Percentiles rank a stretch among this genome's conserved stretches.
Conservation (phyloP, 1,284 basidiomycete species). For the Papiliotrema nemorosa region DNA sequence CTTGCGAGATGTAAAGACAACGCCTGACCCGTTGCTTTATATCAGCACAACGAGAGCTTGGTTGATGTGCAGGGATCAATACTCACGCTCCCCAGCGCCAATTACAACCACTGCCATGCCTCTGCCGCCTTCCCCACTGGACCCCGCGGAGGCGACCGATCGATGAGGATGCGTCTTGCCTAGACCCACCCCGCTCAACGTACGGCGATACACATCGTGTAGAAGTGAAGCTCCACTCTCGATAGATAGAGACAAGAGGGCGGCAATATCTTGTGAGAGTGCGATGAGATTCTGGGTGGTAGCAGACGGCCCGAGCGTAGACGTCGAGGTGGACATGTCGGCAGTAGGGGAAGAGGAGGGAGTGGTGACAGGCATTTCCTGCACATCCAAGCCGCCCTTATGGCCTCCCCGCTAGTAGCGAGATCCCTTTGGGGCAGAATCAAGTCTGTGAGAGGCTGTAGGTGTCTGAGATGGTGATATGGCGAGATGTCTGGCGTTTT, state of each 20-base stretch:
- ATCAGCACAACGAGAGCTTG: neutral
- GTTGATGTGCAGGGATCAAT: neutral
- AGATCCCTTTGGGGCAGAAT: no score
- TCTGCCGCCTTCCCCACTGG: constrained; percentile 18
- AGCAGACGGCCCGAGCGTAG: no score
- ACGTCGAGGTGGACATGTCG: no score
- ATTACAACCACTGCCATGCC: constrained; percentile 39
- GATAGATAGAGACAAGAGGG: constrained; percentile 36
- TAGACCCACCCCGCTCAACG: constrained; percentile 24
- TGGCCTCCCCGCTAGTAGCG: no score
- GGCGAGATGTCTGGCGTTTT: no score
- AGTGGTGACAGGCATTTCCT: no score
- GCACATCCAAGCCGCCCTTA: no score
- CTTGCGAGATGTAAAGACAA: constrained; percentile 41
- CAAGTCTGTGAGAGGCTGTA: no score
- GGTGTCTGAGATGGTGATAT: no score
- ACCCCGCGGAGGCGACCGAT: neutral
- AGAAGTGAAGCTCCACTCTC: constrained; percentile 32
- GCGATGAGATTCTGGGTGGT: constrained; percentile 18
- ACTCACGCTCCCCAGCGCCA: constrained; percentile 38
- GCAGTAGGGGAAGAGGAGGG: no score
- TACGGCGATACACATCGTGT: constrained; percentile 25
- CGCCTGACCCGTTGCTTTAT: constrained; percentile 34
- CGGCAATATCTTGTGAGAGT: constrained; percentile 38
- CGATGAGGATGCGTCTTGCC: constrained; percentile 10